phyloP scores from a whole-genome alignment of 2,329 filamentous ascomycete species.

The Cylindrodendrum hubeiense region DNA sequence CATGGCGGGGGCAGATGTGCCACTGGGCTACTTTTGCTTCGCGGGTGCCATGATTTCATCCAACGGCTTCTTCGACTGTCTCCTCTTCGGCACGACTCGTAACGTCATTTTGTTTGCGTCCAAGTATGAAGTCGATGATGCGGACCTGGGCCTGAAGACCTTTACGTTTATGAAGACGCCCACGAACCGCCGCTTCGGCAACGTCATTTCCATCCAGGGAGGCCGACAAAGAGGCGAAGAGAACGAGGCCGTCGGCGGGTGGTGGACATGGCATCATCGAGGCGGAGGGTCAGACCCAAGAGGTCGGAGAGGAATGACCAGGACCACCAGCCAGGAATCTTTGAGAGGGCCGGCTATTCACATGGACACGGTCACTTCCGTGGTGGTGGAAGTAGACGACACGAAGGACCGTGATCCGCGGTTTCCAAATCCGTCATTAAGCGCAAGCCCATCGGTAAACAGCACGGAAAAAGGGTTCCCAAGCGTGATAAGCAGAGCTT shows the following conservation, averaged over 20 bases:
- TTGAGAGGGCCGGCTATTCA: constrained; percentile 56
- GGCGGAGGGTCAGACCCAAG: constrained; percentile 16
- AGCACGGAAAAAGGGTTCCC: constrained; percentile 44
- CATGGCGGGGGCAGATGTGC: constrained; percentile 66
- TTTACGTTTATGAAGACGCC: constrained; percentile 64
- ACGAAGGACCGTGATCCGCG: constrained; percentile 40
- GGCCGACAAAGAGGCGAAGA: constrained; percentile 35
- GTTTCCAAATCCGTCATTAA: constrained; percentile 40
- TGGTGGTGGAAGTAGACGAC: constrained; percentile 55
- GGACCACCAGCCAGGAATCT: constrained; percentile 48
- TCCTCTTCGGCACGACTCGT: constrained; percentile 65
- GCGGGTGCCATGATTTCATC: constrained; percentile 70
- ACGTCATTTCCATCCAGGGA: constrained; percentile 55
- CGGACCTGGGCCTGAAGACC: constrained; percentile 63
- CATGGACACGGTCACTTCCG: constrained; percentile 58
- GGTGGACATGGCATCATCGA: constrained; percentile 44
- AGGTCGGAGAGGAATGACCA: constrained; percentile 26
- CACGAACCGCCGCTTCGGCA: constrained; percentile 53
- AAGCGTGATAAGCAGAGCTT: constrained; percentile 17
- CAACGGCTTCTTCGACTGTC: constrained; percentile 67
- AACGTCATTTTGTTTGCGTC: constrained; percentile 64
- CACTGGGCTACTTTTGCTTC: constrained; percentile 68
- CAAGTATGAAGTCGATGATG: constrained; percentile 50
- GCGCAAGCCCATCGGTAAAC: constrained; percentile 42
- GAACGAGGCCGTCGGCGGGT: constrained; percentile 34